phyloP scores from a whole-genome alignment of 2,329 filamentous ascomycete species.

The Trichophyton mentagrophytes region DNA sequence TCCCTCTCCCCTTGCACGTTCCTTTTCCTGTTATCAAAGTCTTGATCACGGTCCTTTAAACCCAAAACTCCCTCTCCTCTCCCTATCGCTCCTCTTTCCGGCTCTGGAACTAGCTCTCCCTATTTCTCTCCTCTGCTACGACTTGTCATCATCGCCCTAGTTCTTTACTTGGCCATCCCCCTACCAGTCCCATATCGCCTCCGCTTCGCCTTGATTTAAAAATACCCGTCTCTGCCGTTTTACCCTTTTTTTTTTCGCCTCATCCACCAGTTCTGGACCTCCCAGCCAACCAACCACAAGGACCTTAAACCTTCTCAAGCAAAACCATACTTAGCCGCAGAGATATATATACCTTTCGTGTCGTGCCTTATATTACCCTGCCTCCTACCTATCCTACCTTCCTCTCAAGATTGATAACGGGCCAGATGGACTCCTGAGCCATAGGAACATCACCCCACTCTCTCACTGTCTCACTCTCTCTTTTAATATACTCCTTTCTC shows the following conservation, averaged over 20 bases:
- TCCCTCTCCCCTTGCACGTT: neutral
- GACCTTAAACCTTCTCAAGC: neutral
- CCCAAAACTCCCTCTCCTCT: neutral
- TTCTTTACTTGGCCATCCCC: neutral
- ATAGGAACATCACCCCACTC: neutral
- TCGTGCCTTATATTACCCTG: neutral
- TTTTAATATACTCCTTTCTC: neutral
- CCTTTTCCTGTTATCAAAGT: neutral
- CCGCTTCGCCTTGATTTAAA: conserved; percentile 1
- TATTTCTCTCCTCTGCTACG: neutral
- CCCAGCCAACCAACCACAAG: neutral
- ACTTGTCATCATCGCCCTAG: neutral
- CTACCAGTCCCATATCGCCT: neutral
- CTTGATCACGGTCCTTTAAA: conserved; percentile 1
- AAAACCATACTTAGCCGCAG: conserved; percentile 1
- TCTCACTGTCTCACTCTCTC: neutral
- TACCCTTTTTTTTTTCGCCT: neutral
- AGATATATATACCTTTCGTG: neutral
- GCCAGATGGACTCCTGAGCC: conserved; percentile 2
- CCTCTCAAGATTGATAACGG: neutral
- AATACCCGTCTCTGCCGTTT: conserved; percentile 3
- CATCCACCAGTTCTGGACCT: conserved; percentile 4
- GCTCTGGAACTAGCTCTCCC: neutral
- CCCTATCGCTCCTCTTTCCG: too few relatives aligned
- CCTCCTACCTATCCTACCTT: neutral